phyloP scores from a whole-genome alignment of 176 grass and related monocot species.

The Echinochloa phyllopogon region DNA sequence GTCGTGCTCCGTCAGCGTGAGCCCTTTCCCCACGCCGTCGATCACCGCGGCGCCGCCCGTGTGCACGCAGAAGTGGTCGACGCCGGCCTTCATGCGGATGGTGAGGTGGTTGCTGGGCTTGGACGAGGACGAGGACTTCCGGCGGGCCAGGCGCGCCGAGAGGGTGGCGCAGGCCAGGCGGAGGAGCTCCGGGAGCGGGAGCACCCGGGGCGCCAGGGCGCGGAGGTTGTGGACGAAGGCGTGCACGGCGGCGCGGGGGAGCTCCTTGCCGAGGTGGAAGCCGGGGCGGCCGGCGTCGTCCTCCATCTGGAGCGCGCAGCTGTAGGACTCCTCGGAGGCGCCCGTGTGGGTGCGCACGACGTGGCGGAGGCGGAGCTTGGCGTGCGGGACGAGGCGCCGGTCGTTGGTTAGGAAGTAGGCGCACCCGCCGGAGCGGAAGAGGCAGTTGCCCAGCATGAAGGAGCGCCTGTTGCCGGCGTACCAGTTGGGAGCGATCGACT shows the following conservation, averaged over 20 bases:
- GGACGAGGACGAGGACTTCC: no score
- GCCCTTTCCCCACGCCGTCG: conserved; percentile 72
- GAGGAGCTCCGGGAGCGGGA: conserved; percentile 66
- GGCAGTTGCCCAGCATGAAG: conserved; percentile 96
- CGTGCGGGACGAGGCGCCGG: conserved; percentile 24
- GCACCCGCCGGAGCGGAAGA: conserved; percentile 97
- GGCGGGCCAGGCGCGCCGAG: conserved; percentile 22
- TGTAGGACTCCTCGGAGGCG: conserved; percentile 71
- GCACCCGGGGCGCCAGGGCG: conserved; percentile 60
- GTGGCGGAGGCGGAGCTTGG: conserved; percentile 68
- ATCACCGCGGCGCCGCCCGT: conserved; percentile 82
- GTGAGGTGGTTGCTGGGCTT: conserved; percentile 11
- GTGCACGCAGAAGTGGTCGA: conserved; percentile 92
- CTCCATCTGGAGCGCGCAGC: conserved; percentile 86
- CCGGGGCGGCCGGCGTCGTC: conserved; percentile 69
- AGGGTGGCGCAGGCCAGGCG: conserved; percentile 43
- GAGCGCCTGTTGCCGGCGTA: conserved; percentile 77
- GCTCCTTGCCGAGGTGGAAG: conserved; percentile 87
- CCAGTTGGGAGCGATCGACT: conserved; percentile 95
- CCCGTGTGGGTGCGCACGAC: conserved; percentile 89
- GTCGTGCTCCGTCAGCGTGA: conserved; percentile 66
- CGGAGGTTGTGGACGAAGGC: conserved; percentile 87
- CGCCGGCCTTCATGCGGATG: conserved; percentile 62
- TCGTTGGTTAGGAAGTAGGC: conserved; percentile 84
- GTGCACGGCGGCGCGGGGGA: conserved; percentile 68